Percentiles rank a stretch among this genome's conserved stretches.
Conservation (phyloP, 1,284 basidiomycete species). For the Taiwanofungus camphoratus region DNA sequence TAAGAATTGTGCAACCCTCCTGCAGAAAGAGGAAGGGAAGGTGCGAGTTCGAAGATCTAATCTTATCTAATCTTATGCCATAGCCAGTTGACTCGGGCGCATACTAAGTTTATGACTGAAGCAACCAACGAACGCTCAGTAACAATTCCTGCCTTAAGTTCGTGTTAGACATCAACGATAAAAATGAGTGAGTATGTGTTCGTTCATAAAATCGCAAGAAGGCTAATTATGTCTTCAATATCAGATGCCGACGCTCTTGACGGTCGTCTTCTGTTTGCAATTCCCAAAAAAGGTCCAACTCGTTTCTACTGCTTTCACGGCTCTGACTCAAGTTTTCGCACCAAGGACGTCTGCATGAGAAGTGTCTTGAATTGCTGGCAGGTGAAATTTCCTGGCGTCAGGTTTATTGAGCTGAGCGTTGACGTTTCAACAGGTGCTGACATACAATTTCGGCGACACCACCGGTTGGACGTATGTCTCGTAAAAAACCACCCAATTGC, state of each 20-base stretch:
- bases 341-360: constrained; percentile 86
- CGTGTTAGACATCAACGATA: too few species aligned
- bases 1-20: too few species aligned
- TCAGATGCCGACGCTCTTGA: constrained; percentile 44
- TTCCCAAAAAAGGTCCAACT: constrained; percentile 90
- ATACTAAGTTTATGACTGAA: too few species aligned
- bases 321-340: background rate
- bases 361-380: constrained; percentile 81
- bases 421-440: constrained; percentile 70
- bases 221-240: too few species aligned
- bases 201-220: too few species aligned
- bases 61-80: too few species aligned
- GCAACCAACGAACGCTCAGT: too few species aligned
- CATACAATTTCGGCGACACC: constrained; percentile 89
- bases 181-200: too few species aligned
- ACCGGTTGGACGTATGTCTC: constrained; percentile 88
- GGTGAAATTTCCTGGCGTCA: constrained; percentile 41
- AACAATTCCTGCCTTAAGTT: too few species aligned
- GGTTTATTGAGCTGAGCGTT: constrained; percentile 1
- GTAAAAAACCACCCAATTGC: constrained; percentile 93
- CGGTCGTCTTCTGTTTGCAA: constrained; percentile 85
- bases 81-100: too few species aligned
- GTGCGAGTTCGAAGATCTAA: too few species aligned
- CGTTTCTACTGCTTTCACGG: background rate
- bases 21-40: too few species aligned